A percentile compares a stretch with the other conserved stretches of the same genome.
Conservation (phyloP, 208 protist genomes). For the Wallacemonas sp. region DNA sequence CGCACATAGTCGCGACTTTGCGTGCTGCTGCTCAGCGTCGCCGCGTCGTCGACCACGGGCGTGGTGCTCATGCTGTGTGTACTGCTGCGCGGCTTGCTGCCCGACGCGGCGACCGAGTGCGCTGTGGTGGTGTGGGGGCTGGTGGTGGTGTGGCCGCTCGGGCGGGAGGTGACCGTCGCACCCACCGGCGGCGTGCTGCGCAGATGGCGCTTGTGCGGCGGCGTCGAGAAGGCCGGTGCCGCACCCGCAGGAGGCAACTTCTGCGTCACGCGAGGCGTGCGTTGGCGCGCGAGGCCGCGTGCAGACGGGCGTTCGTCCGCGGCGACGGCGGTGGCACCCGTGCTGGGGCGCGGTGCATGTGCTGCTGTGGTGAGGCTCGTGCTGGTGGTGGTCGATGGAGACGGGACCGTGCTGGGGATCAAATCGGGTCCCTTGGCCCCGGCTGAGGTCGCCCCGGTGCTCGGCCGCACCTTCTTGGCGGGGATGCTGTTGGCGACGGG, state of each 20-base stretch:
- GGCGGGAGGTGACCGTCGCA: too few species aligned
- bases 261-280: slow-evolving; percentile 5
- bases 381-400: neutral
- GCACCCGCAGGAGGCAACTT: neutral
- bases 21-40: neutral
- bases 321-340: too few species aligned
- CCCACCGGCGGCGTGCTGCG: too few species aligned
- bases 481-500: neutral
- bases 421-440: neutral
- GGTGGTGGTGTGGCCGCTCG: neutral
- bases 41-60: neutral
- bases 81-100: too few species aligned
- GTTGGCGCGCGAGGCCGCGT: neutral
- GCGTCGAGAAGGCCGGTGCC: neutral
- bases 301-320: neutral
- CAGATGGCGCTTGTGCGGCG: neutral
- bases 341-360: neutral
- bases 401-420: neutral
- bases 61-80: neutral
- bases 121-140: neutral
- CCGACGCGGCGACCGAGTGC: neutral
- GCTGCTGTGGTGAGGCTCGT: neutral
- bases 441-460: neutral
- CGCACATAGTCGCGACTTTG: slow-evolving; percentile 1
- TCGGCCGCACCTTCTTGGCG: neutral